Base-by-base conservation (phyloP, 495 filamentous ascomycete genomes). In the Parachaetomium inaequale region DNA sequence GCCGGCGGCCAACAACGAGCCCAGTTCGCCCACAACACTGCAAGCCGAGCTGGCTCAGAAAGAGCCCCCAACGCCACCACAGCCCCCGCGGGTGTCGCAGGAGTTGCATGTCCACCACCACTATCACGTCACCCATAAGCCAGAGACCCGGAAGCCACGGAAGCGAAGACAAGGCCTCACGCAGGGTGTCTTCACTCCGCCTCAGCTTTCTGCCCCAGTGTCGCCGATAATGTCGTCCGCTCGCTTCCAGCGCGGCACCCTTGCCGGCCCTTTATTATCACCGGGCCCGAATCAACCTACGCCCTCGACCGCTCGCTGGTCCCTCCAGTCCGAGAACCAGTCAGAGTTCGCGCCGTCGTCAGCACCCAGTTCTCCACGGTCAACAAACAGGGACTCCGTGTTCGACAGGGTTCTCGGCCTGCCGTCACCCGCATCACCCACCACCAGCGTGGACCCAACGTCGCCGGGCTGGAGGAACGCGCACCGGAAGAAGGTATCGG, bases 41-140 rank as follows among this genome's bases (percentile, higher is more conserved):
- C 82, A 84, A 50, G 83, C 88, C 62, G 92, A 96, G 69, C 78
- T 96, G 25, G 82, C 82, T 25, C 72, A 77, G 42, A 82, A 81
- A 38, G 73, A 76, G 49, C 74, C 81, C 19, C 74, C 75, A 11
- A 57, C 62, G 10, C 66, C 57, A 4, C 69, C 58, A 11, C 62
- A 61, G 3, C 28, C 28, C 59, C 70, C 26, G 74, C 63, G 45
- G n/a, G 63, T 84, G 3, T 85, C 87, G 12, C 88, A 91, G 67
- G 89, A 90, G 66, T 75, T 96, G 40, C 93, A 96, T 68, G 88
- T 96, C 43, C 92, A 97, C 68, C 92, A 96, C 63, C 93, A 97
- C 70, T 95, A 96, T 65, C 91, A 96, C 63, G 82, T 88, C 38
- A 68, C 79, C 17, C 74, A 85, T 50, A 80, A 85, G 69, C 84